Percentiles rank a stretch among this genome's conserved stretches.
Conservation (phyloP, 2,329 filamentous ascomycete genomes). For the Colletotrichum nymphaeae region DNA sequence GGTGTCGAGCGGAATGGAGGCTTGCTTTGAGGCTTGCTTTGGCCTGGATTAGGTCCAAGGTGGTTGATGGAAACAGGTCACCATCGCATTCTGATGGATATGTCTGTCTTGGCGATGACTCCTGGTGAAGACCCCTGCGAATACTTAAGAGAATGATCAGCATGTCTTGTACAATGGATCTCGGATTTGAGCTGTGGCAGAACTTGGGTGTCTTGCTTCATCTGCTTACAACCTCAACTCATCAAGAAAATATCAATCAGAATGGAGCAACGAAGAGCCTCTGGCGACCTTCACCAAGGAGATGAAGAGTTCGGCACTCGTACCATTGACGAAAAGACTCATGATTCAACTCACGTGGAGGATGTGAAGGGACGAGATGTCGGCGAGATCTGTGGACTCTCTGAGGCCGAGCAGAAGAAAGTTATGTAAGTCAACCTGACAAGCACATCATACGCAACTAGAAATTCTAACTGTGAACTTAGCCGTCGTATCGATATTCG, state of each 20-base stretch:
- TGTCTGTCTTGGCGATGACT: background rate
- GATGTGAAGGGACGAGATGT: background rate
- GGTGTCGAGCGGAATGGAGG: background rate
- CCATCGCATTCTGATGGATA: background rate
- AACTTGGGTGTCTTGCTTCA: background rate
- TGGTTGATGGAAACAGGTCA: background rate
- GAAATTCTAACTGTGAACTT: background rate
- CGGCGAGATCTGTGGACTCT: background rate
- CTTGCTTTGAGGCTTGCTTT: background rate
- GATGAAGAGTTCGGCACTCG: background rate
- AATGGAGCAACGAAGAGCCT: background rate
- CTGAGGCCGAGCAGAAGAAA: background rate
- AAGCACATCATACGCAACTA: background rate
- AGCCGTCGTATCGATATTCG: slow-evolving; percentile 45
- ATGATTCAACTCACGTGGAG: background rate
- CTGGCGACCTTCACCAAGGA: background rate
- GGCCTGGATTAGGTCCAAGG: background rate
- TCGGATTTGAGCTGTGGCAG: background rate
- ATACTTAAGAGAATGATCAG: background rate
- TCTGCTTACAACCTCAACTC: background rate
- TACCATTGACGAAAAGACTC: background rate
- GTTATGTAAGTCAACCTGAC: background rate
- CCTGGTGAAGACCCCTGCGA: background rate
- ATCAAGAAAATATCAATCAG: background rate
- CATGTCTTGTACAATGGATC: background rate